Percentiles rank a stretch among this genome's conserved stretches.
Evolutionary conservation across 768 basidiomycete genomes (phyloP).

Genomic region (Psilocybe subaeruginosa): DNA sequence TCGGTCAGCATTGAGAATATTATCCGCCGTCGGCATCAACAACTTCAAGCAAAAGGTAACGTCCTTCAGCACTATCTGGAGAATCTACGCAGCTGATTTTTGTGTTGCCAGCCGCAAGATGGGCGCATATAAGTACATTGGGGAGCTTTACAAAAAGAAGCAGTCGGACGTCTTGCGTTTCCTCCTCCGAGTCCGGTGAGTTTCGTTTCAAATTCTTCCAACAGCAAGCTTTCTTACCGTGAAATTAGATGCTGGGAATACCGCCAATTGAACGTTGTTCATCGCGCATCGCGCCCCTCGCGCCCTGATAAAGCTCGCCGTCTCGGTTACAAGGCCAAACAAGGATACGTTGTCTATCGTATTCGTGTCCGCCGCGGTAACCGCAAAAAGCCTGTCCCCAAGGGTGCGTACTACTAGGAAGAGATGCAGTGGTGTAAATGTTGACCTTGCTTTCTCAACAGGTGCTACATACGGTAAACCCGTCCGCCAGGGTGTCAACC

Average conservation of each 20-base stretch:
- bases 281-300: constrained; percentile 96
- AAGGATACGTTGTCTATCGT: constrained; percentile 98
- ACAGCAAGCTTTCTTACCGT: background rate
- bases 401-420: constrained; percentile 60
- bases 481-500: constrained; percentile 99
- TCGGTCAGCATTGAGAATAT: constrained; percentile 21
- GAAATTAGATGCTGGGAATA: constrained; percentile 91
- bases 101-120: constrained; percentile 55
- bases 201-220: constrained; percentile 11
- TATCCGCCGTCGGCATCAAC: constrained; percentile 33
- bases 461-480: constrained; percentile 99
- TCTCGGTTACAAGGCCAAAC: constrained; percentile 99
- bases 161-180: constrained; percentile 97
- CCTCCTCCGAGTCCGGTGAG: constrained; percentile 93
- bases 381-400: constrained; percentile 98
- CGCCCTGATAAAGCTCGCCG: constrained; percentile 99
- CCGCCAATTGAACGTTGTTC: constrained; percentile 97
- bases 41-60: constrained; percentile 43
- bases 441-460: constrained; percentile 27
- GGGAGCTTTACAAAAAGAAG: constrained; percentile 98
- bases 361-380: constrained; percentile 97
- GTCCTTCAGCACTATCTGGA: constrained; percentile 20
- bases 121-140: constrained; percentile 96
- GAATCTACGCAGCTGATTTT: constrained; percentile 14
- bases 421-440: background rate